phyloP scores from a whole-genome alignment of 306 rosid genomes.

The Oxytropis ochrocephala region DNA sequence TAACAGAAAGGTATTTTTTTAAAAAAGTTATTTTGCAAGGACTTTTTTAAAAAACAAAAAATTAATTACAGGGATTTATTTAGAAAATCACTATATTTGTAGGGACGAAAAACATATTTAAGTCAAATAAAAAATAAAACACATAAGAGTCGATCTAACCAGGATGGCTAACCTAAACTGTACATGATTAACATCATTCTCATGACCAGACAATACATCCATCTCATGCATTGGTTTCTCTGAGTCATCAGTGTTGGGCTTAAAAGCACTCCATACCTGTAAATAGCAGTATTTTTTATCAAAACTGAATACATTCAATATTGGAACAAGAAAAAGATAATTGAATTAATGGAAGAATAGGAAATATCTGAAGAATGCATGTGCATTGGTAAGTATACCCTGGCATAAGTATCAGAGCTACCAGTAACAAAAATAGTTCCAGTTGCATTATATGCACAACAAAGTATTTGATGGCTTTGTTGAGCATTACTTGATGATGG shows the following conservation, averaged over 20 bases:
- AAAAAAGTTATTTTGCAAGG: no score
- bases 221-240: conserved; percentile 69
- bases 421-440: conserved; percentile 94
- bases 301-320: conserved; percentile 25
- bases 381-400: conserved; percentile 43
- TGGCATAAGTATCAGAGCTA: conserved; percentile 83
- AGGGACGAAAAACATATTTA: no score
- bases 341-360: conserved; percentile 14
- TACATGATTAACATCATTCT: conserved; percentile 86
- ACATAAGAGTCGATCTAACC: not conserved
- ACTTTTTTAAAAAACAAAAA: no score
- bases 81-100: no score
- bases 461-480: conserved; percentile 68
- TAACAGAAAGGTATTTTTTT: no score
- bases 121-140: conserved; percentile 6
- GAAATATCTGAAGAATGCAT: conserved; percentile 18
- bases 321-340: conserved; percentile 19
- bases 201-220: conserved; percentile 85
- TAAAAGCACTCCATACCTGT: conserved; percentile 86
- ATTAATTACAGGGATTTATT: no score
- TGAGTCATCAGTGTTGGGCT: conserved; percentile 46
- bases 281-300: conserved; percentile 18
- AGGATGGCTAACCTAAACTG: conserved; percentile 70
- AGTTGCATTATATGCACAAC: conserved; percentile 83
- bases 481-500: conserved; percentile 57